Evolutionary conservation across 208 protist species (phyloP).

Genomic region (Vickermania ingenoplastis): DNA sequence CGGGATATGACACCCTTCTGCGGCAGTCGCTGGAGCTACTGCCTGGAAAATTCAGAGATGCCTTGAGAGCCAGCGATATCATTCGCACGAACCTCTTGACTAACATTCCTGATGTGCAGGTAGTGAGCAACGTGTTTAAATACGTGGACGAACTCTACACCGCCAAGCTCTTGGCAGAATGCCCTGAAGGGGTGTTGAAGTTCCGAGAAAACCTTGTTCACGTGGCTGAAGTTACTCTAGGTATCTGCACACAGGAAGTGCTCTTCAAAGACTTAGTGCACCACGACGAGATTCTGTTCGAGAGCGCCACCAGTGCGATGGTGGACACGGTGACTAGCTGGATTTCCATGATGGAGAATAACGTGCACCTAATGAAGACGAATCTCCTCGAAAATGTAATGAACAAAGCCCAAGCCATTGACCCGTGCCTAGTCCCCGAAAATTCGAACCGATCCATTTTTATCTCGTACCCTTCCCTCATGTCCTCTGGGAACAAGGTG

Average conservation of each 20-base stretch:
- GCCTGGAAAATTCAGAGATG: constrained; percentile 17
- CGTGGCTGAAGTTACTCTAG: constrained; percentile 15
- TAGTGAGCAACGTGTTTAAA: constrained; percentile 17
- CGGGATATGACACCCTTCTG: background rate
- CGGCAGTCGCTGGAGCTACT: constrained; percentile 3
- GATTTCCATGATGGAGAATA: constrained; percentile 26
- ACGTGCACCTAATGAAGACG: constrained; percentile 3
- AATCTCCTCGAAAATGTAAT: constrained; percentile 9
- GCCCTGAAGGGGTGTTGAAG: background rate
- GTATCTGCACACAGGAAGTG: constrained; percentile 14
- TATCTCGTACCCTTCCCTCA: constrained; percentile 3
- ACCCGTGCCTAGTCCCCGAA: background rate
- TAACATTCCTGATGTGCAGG: constrained; percentile 28
- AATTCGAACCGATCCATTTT: background rate
- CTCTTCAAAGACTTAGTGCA: background rate
- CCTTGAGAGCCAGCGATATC: constrained; percentile 26
- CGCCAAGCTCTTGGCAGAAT: background rate
- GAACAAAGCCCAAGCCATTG: background rate
- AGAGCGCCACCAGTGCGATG: constrained; percentile 13
- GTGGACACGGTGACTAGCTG: constrained; percentile 26
- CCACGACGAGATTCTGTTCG: constrained; percentile 1
- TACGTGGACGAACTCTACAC: constrained; percentile 7
- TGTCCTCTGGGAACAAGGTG: background rate
- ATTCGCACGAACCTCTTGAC: constrained; percentile 22
- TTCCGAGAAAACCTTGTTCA: constrained; percentile 12